Conservation (phyloP, 2,329 filamentous ascomycete genomes). For the Fusarium subtropicale region DNA sequence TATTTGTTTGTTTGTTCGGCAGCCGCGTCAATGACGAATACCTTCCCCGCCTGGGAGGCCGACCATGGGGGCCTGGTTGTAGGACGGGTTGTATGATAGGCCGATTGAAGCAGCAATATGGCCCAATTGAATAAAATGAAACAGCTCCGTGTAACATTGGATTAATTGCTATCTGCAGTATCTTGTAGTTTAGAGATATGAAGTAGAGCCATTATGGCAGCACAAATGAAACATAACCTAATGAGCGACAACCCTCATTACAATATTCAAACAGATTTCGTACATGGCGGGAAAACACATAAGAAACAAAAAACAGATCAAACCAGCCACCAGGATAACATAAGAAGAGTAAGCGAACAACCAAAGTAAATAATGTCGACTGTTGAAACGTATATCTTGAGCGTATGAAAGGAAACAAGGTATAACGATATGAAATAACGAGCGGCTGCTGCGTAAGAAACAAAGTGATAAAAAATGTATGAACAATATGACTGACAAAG, state of each 20-base stretch:
- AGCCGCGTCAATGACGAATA: conserved; percentile 4
- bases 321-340: no score
- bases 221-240: not conserved
- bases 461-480: not conserved
- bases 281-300: not conserved
- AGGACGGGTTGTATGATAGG: not conserved
- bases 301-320: not conserved
- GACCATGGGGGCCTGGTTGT: not conserved
- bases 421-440: not conserved
- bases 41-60: conserved; percentile 33
- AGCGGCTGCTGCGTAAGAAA: not conserved
- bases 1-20: not conserved
- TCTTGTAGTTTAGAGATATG: not conserved
- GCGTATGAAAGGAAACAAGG: not conserved
- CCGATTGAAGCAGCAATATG: not conserved
- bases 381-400: not conserved
- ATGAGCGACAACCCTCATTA: not conserved
- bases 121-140: not conserved
- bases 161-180: not conserved
- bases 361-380: not conserved
- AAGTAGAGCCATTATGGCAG: not conserved
- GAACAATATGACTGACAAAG: not conserved
- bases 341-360: not conserved
- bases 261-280: not conserved
- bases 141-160: not conserved